phyloP scores from a whole-genome alignment of 192 early-diverging fungal species.

The Gaertneriomyces sp. region DNA sequence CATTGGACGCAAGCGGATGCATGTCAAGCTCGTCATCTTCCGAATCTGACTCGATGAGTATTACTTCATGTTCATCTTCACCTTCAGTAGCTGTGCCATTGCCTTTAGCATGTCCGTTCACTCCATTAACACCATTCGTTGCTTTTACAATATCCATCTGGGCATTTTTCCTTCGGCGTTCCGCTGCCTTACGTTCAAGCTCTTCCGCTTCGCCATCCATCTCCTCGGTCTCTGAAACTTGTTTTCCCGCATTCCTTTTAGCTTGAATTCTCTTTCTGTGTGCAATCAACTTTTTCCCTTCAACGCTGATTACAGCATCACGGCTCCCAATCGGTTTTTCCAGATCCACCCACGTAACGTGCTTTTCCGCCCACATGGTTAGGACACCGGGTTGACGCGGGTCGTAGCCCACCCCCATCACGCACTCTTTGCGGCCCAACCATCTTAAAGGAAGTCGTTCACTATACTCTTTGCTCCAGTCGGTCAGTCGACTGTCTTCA shows the following conservation, averaged over 20 bases:
- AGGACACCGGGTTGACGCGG: constrained; percentile 59
- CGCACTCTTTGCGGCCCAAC: constrained; percentile 60
- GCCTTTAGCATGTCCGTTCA: constrained; percentile 9
- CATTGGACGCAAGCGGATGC: too few species aligned
- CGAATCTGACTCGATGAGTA: constrained; percentile 14
- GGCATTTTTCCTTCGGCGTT: constrained; percentile 11
- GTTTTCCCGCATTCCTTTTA: not conserved
- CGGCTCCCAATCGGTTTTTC: constrained; percentile 50
- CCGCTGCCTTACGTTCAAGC: constrained; percentile 11
- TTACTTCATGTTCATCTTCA: constrained; percentile 25
- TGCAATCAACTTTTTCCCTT: constrained; percentile 8
- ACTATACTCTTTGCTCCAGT: constrained; percentile 78
- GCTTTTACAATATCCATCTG: constrained; percentile 9
- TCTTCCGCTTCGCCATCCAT: constrained; percentile 16
- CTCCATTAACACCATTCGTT: constrained; percentile 39
- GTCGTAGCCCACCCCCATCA: constrained; percentile 71
- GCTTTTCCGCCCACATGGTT: constrained; percentile 65
- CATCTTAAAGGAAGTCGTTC: constrained; percentile 65
- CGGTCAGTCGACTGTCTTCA: constrained; percentile 55
- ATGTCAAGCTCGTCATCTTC: not conserved
- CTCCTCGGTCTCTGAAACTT: not conserved
- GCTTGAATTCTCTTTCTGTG: not conserved
- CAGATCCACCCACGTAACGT: constrained; percentile 74
- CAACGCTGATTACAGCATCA: constrained; percentile 42
- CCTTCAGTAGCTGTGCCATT: constrained; percentile 37